Base-by-base conservation (phyloP, 768 basidiomycete species). In the Leccinum sublutescens region DNA sequence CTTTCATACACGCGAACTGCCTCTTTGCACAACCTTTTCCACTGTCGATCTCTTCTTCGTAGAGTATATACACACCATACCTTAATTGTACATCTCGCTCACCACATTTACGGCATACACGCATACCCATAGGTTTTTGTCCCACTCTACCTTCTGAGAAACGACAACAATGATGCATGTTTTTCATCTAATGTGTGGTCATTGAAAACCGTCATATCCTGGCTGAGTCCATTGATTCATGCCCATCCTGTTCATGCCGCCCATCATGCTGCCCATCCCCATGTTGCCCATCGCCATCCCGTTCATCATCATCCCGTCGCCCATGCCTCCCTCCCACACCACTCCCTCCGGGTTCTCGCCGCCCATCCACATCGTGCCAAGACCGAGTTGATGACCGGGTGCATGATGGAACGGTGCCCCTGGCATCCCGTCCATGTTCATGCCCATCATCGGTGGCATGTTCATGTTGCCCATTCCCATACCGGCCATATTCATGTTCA, bases 41-140 rank as follows among this genome's bases (percentile, higher is more conserved):
- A 14, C 5, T 14, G 8, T 74, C 21, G 50, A 31, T 68, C 60
- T 65, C 78, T 55, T 43, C 14, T 57, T 62, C 25, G 33, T 81
- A 83, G 65, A 82, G 82, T 76, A 81, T 76, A 64, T 83, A 82
- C 71, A 62, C n/a, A 4, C 31, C 54, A 72, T 67, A 68, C 67
- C 65, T 58, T 68, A 67, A 67, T 67, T 43, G 10, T 55, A 62
- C 62, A 70, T 63, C 61, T 62, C 51, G 31, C 55, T 54, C 59
- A 70, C 49, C 23, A 64, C 65, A 62, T 68, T 59, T 61, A 68
- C 49, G 7, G 59, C 68, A 72, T 62, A 68, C 62, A 64, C 55
- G 50, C 52, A 68, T 72, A 71, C 66, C 68, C 64, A 34, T 62
- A 50, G 50, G 65, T 61, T 50, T 9, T n/a, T 23, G 21, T 50